Base-by-base conservation (phyloP, 768 basidiomycete species). In the Kwoniella sp. region DNA sequence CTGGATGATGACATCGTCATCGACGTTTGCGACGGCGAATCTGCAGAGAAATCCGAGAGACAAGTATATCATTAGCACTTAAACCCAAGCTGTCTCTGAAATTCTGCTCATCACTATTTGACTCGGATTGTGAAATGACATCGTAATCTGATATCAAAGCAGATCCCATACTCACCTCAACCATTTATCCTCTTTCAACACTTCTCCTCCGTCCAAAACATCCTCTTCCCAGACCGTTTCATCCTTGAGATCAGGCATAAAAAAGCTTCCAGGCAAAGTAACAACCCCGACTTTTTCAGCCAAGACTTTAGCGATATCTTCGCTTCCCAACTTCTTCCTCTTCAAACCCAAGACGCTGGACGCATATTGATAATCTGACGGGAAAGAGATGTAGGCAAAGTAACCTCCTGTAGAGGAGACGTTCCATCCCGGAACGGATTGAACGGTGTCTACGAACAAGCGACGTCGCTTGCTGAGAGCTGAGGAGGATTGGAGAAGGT, bases 11-110 rank as follows among this genome's bases (percentile, higher is more conserved):
- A 67, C 68, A 13, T 85, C 85, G 55, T 90, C 88, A 47, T 84
- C 83, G n/a, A 90, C 85, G 77, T 90, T 92, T 13, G 90, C 89
- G 2, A 91, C 88, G 10, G 88, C 89, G 77, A 92, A 89, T 58
- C 90, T 83, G 29, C 1, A n/a, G n/a, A n/a, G n/a, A n/a, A n/a
- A n/a, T n/a, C n/a, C n/a, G n/a, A n/a, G n/a, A n/a, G n/a, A n/a
- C n/a, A n/a, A n/a, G n/a, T n/a, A n/a, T n/a, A n/a, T n/a, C n/a
- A n/a, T n/a, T n/a, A n/a, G n/a, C n/a, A n/a, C n/a, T n/a, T n/a
- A n/a, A n/a, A n/a, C n/a, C n/a, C n/a, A n/a, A n/a, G n/a, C n/a
- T n/a, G n/a, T n/a, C n/a, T n/a, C n/a, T n/a, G n/a, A n/a, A n/a
- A n/a, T n/a, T n/a, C n/a, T n/a, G n/a, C n/a, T n/a, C n/a, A n/a